phyloP scores from a whole-genome alignment of 192 early-diverging fungal genomes.

The Backusella australiensis region DNA sequence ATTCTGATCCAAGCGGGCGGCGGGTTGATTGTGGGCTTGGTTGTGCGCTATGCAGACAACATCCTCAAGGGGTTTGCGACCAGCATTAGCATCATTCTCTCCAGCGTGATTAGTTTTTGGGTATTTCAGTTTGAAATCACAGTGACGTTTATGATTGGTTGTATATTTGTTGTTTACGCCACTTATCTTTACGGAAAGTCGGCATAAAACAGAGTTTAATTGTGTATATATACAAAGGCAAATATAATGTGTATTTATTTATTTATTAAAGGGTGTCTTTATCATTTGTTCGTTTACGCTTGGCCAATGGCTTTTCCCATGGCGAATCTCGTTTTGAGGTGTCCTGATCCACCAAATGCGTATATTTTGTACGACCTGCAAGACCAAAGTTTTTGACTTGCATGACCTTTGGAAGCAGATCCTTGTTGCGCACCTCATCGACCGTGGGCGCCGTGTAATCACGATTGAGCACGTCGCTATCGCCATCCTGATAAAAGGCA shows the following conservation, averaged over 20 bases:
- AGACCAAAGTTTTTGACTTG: slow-evolving; percentile 90
- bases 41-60: slow-evolving; percentile 97
- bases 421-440: slow-evolving; percentile 60
- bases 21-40: slow-evolving; percentile 89
- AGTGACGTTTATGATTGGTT: slow-evolving; percentile 65
- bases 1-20: slow-evolving; percentile 88
- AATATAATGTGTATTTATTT: not conserved
- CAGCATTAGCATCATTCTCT: slow-evolving; percentile 91
- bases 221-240: not conserved
- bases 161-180: slow-evolving; percentile 65
- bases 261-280: not conserved
- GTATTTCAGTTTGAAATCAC: slow-evolving; percentile 80
- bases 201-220: not conserved
- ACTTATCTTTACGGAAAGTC: slow-evolving; percentile 64
- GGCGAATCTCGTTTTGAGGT: slow-evolving; percentile 48
- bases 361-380: slow-evolving; percentile 86
- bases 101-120: slow-evolving; percentile 77
- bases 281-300: slow-evolving; percentile 8
- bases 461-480: slow-evolving; percentile 56
- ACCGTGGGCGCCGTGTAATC: slow-evolving; percentile 73
- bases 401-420: slow-evolving; percentile 81
- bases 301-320: slow-evolving; percentile 25
- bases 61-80: slow-evolving; percentile 98
- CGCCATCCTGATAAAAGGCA: slow-evolving; percentile 71
- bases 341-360: slow-evolving; percentile 82